Evolutionary conservation across 257 asterid species (phyloP).

Genomic region (Solanum microdontum): DNA sequence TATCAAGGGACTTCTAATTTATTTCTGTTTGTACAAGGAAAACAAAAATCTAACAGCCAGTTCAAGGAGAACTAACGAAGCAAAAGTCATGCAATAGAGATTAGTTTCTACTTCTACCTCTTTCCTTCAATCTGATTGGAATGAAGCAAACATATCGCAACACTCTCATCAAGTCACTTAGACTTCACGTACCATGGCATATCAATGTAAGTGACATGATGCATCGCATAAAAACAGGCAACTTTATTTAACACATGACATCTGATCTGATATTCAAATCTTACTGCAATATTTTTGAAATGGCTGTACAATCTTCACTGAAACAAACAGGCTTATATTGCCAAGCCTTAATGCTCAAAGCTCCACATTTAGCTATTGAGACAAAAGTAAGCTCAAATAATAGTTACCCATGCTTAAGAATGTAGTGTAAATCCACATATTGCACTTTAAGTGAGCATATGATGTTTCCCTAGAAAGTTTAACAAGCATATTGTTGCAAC

Average conservation of each 20-base stretch:
- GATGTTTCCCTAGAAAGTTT: not conserved
- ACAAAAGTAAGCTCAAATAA: not conserved
- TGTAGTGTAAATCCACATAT: not conserved
- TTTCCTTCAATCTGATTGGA: not conserved
- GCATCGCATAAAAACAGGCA: not conserved
- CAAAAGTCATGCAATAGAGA: not conserved
- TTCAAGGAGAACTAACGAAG: not conserved
- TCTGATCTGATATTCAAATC: not conserved
- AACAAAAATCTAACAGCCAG: not conserved
- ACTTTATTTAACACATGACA: not conserved
- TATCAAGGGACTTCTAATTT: slow-evolving; percentile 2
- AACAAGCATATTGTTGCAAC: not conserved
- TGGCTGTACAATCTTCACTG: not conserved
- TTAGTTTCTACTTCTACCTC: not conserved
- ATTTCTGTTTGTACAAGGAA: not conserved
- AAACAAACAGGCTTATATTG: not conserved
- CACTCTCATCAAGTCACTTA: not conserved
- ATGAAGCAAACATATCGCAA: not conserved
- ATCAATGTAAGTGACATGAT: not conserved
- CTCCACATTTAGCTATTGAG: not conserved
- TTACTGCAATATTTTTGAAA: not conserved
- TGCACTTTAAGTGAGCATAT: not conserved
- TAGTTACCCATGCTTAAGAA: not conserved
- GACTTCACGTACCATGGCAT: not conserved
- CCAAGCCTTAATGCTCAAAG: not conserved